Conservation (phyloP, 148 eudicot genomes). For the Camellia japonica region DNA sequence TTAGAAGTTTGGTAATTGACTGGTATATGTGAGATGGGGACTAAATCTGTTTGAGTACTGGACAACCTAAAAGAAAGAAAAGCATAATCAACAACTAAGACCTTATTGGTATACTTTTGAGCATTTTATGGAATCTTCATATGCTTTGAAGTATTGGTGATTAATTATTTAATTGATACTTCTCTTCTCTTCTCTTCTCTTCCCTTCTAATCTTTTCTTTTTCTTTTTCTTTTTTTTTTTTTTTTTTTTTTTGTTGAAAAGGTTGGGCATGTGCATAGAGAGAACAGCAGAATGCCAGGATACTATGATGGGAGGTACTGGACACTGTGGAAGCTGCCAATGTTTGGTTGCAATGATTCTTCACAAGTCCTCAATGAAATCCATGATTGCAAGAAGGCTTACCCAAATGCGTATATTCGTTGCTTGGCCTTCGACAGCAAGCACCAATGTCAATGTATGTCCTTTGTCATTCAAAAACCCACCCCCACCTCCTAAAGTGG, state of each 20-base stretch:
- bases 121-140: no score
- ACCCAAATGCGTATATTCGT: conserved; percentile 49
- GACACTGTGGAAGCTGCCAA: conserved; percentile 48
- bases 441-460: conserved; percentile 42
- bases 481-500: background rate
- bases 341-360: conserved; percentile 44
- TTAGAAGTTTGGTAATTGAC: no score
- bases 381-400: conserved; percentile 37
- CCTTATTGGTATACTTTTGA: no score
- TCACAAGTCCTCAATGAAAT: conserved; percentile 41
- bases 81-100: no score
- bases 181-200: no score
- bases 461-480: conserved; percentile 45
- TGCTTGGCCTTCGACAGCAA: conserved; percentile 48
- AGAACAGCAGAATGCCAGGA: conserved; percentile 30
- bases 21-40: no score
- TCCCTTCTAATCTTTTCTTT: background rate
- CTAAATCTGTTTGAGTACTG: no score
- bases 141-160: no score
- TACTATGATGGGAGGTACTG: conserved; percentile 43
- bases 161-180: no score
- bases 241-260: background rate
- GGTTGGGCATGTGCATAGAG: conserved; percentile 27
- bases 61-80: no score
- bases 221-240: background rate